phyloP scores from a whole-genome alignment of 345 rosid species.

The Pistacia vera region DNA sequence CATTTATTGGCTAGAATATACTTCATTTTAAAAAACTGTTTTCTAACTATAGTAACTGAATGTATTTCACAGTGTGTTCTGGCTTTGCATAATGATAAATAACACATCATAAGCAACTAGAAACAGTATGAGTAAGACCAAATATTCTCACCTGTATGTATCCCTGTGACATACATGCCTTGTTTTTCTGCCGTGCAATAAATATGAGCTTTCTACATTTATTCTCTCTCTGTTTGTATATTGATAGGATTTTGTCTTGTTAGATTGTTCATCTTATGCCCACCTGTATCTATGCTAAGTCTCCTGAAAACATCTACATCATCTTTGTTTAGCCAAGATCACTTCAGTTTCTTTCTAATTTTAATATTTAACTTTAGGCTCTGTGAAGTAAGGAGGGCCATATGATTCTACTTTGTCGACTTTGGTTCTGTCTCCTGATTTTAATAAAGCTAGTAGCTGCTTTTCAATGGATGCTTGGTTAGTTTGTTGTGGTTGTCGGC shows the following conservation, averaged over 20 bases:
- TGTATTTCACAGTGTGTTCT: not conserved
- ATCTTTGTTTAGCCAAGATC: not conserved
- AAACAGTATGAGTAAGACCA: not conserved
- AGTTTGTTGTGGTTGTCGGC: not conserved
- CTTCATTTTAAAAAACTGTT: not conserved
- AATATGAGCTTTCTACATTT: not conserved
- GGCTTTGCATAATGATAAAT: not conserved
- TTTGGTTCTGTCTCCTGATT: too few relatives aligned
- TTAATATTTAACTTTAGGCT: not conserved
- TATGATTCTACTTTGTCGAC: not conserved
- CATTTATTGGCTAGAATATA: not conserved
- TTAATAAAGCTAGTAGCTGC: not conserved
- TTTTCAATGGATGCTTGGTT: not conserved
- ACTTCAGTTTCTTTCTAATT: not conserved
- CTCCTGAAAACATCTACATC: not conserved
- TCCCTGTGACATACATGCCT: too few relatives aligned
- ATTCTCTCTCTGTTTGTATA: not conserved
- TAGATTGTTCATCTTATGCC: not conserved
- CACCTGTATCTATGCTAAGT: not conserved
- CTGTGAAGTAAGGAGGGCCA: not conserved
- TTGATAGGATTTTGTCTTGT: not conserved
- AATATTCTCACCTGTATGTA: not conserved
- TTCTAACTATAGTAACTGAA: not conserved
- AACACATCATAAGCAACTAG: not conserved
- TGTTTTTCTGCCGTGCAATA: not conserved